A percentile compares a stretch with the other conserved stretches of the same genome.
These are phyloP conservation scores for Stromatinia cepivora DNA, from an alignment of 2,329 filamentous ascomycete species.

Conservation along the genomic window DNA sequence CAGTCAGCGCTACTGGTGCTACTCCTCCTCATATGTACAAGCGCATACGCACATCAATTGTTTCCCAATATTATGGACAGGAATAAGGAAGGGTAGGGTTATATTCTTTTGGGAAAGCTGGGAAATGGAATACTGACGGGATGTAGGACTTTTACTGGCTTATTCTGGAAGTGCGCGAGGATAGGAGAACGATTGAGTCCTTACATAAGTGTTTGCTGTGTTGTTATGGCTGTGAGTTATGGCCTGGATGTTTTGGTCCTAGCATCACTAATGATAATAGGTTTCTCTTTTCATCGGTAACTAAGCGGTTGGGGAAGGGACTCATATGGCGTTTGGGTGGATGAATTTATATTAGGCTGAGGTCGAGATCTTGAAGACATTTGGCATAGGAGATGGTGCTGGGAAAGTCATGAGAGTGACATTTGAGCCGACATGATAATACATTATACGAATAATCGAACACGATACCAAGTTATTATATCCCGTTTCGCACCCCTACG, in stretches of 20 bases:
- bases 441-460: conserved; percentile 19
- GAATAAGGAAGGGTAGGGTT: conserved; percentile 80
- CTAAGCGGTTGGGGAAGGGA: conserved; percentile 29
- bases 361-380: background rate
- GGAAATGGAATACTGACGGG: conserved; percentile 24
- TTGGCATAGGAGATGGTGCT: background rate
- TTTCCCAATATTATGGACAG: conserved; percentile 88
- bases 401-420: background rate
- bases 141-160: conserved; percentile 50
- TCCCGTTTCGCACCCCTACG: background rate
- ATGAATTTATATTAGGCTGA: conserved; percentile 14
- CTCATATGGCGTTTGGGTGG: conserved; percentile 32
- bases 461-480: background rate
- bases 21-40: conserved; percentile 93
- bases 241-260: conserved; percentile 36
- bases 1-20: conserved; percentile 93
- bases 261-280: conserved; percentile 30
- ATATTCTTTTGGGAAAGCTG: conserved; percentile 9
- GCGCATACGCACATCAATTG: conserved; percentile 87
- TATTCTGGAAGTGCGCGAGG: conserved; percentile 95
- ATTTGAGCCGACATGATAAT: background rate
- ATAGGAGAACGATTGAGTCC: conserved; percentile 92
- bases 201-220: conserved; percentile 91
- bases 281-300: conserved; percentile 40
- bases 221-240: conserved; percentile 82